Evolutionary conservation across 352 stramenopile genomes (phyloP).

Genomic region (Globisporangium barbulae): DNA sequence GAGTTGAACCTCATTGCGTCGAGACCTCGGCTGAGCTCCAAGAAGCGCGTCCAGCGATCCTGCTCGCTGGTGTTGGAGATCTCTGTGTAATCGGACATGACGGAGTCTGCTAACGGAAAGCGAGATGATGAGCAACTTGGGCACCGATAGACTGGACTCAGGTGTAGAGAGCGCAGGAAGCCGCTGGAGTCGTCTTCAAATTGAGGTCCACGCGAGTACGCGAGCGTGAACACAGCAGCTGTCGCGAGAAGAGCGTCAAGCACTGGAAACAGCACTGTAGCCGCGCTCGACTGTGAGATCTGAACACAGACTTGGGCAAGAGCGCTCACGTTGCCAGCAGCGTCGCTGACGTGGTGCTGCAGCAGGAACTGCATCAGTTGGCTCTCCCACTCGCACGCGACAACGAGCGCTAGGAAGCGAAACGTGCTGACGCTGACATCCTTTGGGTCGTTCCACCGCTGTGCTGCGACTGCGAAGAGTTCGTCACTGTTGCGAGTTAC

Average conservation of each 20-base stretch:
- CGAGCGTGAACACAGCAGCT: neutral
- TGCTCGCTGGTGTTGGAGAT: neutral
- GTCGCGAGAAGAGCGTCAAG: constrained; percentile 6
- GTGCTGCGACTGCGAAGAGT: constrained; percentile 18
- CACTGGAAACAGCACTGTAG: neutral
- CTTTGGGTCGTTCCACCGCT: constrained; percentile 17
- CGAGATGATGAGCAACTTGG: neutral
- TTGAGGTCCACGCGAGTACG: neutral
- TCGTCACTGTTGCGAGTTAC: constrained; percentile 8
- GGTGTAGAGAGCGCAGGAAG: neutral
- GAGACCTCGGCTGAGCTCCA: neutral
- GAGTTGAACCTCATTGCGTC: constrained; percentile 4
- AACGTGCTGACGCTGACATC: constrained; percentile 2
- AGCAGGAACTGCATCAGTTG: constrained; percentile 32
- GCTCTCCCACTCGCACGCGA: constrained; percentile 25
- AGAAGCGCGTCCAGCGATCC: constrained; percentile 3
- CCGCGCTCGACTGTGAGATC: neutral
- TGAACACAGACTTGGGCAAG: constrained; percentile 4
- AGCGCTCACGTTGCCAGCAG: constrained; percentile 15
- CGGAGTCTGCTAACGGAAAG: neutral
- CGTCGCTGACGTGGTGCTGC: constrained; percentile 29
- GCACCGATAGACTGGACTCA: neutral
- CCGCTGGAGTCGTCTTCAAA: neutral
- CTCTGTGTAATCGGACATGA: neutral
- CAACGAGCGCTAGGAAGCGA: constrained; percentile 23